These are phyloP conservation scores for Ustilago cynodontis DNA, from an alignment of 1,284 basidiomycete genomes.

Conservation along the genomic window DNA sequence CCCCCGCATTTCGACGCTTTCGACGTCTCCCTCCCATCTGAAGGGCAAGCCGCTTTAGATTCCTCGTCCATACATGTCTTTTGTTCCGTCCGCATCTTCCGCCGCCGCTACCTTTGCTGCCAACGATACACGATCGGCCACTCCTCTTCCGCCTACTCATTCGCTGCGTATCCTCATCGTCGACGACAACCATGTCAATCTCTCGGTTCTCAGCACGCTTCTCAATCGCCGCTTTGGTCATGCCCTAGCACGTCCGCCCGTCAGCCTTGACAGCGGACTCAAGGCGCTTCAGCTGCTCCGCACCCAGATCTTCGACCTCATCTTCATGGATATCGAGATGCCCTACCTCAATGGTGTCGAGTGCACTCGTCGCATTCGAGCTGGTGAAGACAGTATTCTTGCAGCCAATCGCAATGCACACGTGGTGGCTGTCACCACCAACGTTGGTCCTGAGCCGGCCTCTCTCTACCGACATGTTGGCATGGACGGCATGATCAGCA, in stretches of 20 bases:
- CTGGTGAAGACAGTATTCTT: constrained; percentile 56
- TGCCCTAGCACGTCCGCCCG: constrained; percentile 47
- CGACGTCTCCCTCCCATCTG: constrained; percentile 23
- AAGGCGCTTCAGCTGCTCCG: constrained; percentile 61
- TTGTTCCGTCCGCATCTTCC: constrained; percentile 9
- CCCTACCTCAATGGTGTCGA: constrained; percentile 60
- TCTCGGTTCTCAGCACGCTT: constrained; percentile 53
- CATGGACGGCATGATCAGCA: constrained; percentile 62
- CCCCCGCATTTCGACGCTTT: constrained; percentile 12
- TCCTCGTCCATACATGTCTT: constrained; percentile 24
- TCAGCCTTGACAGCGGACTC: constrained; percentile 58
- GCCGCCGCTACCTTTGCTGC: constrained; percentile 10
- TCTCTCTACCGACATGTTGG: constrained; percentile 49
- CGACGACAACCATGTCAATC: constrained; percentile 65
- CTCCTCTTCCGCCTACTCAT: constrained; percentile 38
- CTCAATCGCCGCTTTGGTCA: constrained; percentile 57
- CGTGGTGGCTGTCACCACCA: constrained; percentile 60
- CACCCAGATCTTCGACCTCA: constrained; percentile 58
- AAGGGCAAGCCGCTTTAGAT: constrained; percentile 46
- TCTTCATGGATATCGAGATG: constrained; percentile 65
- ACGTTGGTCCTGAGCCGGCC: constrained; percentile 49
- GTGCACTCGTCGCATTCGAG: constrained; percentile 53
- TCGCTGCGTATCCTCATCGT: constrained; percentile 61
- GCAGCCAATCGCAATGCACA: constrained; percentile 46
- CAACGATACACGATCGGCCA: constrained; percentile 17